phyloP scores from a whole-genome alignment of 1,284 basidiomycete genomes.

The Amylostereum chailletii region DNA sequence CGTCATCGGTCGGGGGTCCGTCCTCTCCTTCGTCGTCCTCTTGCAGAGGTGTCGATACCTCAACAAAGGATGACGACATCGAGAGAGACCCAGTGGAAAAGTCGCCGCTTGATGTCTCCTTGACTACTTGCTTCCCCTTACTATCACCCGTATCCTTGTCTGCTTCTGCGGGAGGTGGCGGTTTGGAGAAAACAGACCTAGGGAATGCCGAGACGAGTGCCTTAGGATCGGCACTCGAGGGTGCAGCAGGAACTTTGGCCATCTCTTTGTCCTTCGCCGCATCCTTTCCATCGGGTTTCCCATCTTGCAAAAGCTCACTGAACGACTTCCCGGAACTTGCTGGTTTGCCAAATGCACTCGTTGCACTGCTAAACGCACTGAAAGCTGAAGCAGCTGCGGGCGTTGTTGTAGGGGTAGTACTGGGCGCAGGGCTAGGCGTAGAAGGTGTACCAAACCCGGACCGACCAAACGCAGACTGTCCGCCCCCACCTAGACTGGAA shows the following conservation, averaged over 20 bases:
- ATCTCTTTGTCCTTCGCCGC: conserved; percentile 2
- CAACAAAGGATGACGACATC: background rate
- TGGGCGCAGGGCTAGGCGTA: conserved; percentile 10
- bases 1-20: conserved; percentile 11
- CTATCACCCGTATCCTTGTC: background rate
- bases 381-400: conserved; percentile 31
- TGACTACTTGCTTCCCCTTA: conserved; percentile 1
- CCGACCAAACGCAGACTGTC: background rate
- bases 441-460: background rate
- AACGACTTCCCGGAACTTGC: conserved; percentile 30
- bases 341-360: conserved; percentile 35
- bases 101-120: conserved; percentile 9
- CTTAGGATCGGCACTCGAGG: no score
- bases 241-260: background rate
- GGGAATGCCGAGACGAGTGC: no score
- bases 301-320: conserved; percentile 27
- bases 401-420: conserved; percentile 22
- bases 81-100: background rate
- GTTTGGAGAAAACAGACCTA: no score
- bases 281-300: conserved; percentile 4
- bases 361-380: conserved; percentile 35
- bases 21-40: conserved; percentile 6
- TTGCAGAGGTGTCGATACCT: background rate
- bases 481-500: background rate
- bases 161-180: background rate